Base-by-base conservation (phyloP, 164 flowering plant genomes). In the Sextonia rubra region DNA sequence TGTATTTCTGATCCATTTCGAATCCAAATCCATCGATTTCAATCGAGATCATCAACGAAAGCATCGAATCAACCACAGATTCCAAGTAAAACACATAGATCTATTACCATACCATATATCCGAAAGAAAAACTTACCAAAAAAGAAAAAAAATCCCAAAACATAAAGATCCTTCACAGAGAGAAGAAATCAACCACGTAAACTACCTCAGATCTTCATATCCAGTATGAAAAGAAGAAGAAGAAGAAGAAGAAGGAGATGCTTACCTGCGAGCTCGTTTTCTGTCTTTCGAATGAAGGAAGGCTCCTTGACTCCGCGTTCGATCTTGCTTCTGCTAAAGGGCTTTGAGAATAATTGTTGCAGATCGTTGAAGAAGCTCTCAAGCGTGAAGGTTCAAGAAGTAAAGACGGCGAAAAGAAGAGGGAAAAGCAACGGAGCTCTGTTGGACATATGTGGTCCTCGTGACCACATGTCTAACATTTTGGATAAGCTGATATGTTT, bases 261-360 rank as follows among this genome's bases (percentile, higher is more conserved):
- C 20, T 7, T 74, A 85, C 97, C 97, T 12, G 88, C 73, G 20
- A 94, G 84, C 6, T 92, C 86, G 62, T 74, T 85, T 68, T 89
- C 88, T 5, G 86, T 58, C 71, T 90, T 94, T 66, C 91, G 85
- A 48, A 94, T 86, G 80, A 90, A 75, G 2, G 97, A 88, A 26
- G 88, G 97, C 3, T 89, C 93, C 71, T 81, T 86, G 29, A 90
- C 9, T 48, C 74, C 80, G 4, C 95, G 85, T 26, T 89, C 95
- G 63, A 89, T 52, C 79, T 80, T 86, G 84, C 76, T 83, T 56
- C 93, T 77, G 84, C 87, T 90, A 71, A 94, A 94, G 58, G 91
- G 90, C 77, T 88, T 12, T 85, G 82, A 60, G 89, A 81, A 7
- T 8, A 37, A 37, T 37, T 32, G 70, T 83, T 87, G 60, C 83